Evolutionary conservation across 768 basidiomycete genomes (phyloP).

Genomic region (Psilocybe azurescens): DNA sequence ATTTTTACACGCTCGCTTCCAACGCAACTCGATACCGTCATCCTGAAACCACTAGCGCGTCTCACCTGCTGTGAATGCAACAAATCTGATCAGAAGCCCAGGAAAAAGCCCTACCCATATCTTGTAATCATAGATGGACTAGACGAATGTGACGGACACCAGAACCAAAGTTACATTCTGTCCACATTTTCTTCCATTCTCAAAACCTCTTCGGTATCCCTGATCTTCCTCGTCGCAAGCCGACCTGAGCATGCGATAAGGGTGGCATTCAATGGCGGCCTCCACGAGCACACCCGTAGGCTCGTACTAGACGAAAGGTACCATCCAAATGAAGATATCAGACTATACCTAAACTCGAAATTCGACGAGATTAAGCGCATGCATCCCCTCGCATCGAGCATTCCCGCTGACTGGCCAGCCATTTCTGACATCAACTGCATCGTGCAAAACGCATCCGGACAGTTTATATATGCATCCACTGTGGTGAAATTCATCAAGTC

Average conservation of each 20-base stretch:
- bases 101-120: neutral
- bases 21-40: neutral
- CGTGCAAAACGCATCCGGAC: conserved; percentile 5
- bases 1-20: neutral
- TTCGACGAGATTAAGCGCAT: neutral
- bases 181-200: neutral
- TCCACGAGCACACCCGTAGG: neutral
- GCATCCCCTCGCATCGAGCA: neutral
- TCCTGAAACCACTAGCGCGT: neutral
- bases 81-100: no score
- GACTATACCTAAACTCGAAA: neutral
- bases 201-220: neutral
- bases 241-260: conserved; percentile 3
- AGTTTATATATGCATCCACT: conserved; percentile 10
- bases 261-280: neutral
- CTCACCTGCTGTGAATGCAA: neutral
- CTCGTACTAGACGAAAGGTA: conserved; percentile 8
- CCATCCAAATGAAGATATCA: conserved; percentile 3
- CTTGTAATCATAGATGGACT: conserved; percentile 4
- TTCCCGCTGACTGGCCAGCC: neutral
- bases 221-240: neutral
- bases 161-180: neutral
- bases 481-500: conserved; percentile 9
- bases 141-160: neutral
- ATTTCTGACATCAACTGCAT: neutral